Base-by-base conservation (phyloP, 2,329 filamentous ascomycete species). In the Alternaria angustiovoidea region DNA sequence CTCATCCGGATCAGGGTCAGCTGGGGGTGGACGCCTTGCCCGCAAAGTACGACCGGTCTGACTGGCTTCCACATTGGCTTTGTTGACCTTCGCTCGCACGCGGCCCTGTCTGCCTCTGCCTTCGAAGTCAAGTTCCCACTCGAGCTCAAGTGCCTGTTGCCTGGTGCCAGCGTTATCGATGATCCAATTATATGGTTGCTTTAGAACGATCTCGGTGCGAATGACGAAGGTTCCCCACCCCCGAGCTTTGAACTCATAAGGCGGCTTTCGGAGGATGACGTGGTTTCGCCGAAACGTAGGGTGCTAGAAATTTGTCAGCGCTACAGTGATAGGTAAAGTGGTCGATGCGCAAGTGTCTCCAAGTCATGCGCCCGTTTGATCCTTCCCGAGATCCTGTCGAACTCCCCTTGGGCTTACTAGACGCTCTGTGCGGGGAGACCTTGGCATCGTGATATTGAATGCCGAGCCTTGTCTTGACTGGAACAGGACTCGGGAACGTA, bases 211-310 rank as follows among this genome's bases (percentile, higher is more conserved):
- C 41, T 75, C 69, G 0, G 77, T 78, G 12, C 73, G 64, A n/a
- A 83, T 71, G 1, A 67, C 74, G 61, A 83, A 83, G 5, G 57
- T 66, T 0, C 81, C 81, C 81, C 81, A 83, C 4, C 81, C 81
- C 0, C 77, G 57, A 2, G 81, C 72, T 7, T 71, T 59, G 38
- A 82, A 73, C 54, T 80, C 75, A 64, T 79, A 83, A 0, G 81
- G 81, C 8, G 78, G 60, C 4, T 71, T 62, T 20, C 69, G 66
- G 9, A 78, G 70, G 3, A 78, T 68, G 3, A 82, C 54, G 9
- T 68, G 69, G 7, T 70, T 72, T 12, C 77, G 79, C 0, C 74
- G 72, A 58, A 83, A 83, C 1, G 81, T 82, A 18, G 79, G 80
- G 62, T 83, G 81, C 65, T 80, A 22, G 22, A 4, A 4, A 22